Evolutionary conservation across 1,284 basidiomycete genomes (phyloP).

Genomic region (Trichosporon coremiiforme): DNA sequence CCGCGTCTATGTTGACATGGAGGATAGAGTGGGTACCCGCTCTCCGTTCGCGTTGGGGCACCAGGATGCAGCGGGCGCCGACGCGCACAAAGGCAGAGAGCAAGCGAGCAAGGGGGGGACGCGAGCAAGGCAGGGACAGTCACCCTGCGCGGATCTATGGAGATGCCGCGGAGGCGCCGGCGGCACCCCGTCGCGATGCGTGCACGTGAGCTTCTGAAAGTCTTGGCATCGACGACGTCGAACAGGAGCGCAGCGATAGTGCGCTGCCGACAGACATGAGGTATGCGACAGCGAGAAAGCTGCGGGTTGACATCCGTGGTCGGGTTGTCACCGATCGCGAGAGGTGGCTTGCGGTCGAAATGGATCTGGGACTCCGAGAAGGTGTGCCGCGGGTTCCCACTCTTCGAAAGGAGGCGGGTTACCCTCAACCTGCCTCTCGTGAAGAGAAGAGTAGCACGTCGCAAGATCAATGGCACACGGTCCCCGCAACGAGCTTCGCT

Average conservation of each 20-base stretch:
- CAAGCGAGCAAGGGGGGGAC: background rate
- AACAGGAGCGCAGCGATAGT: constrained; percentile 7
- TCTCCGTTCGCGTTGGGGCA: no score
- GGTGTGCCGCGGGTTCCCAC: background rate
- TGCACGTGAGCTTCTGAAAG: background rate
- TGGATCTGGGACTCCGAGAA: background rate
- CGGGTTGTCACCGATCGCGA: constrained; percentile 1
- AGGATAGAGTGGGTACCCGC: no score
- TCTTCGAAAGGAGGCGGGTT: background rate
- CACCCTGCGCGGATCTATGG: background rate
- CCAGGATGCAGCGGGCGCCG: background rate
- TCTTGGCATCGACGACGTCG: background rate
- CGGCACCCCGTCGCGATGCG: background rate
- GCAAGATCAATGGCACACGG: background rate
- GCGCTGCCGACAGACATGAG: no score
- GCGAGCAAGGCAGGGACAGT: background rate
- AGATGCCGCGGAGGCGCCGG: constrained; percentile 4
- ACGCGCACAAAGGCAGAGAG: background rate
- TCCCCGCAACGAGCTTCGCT: background rate
- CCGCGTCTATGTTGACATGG: background rate
- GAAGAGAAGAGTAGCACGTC: background rate
- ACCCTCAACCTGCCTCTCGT: background rate
- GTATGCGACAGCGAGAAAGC: no score
- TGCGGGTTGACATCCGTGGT: no score
- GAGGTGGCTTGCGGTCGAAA: background rate